These are phyloP conservation scores for Durio zibethinus DNA, from an alignment of 345 rosid species.

Conservation along the genomic window DNA sequence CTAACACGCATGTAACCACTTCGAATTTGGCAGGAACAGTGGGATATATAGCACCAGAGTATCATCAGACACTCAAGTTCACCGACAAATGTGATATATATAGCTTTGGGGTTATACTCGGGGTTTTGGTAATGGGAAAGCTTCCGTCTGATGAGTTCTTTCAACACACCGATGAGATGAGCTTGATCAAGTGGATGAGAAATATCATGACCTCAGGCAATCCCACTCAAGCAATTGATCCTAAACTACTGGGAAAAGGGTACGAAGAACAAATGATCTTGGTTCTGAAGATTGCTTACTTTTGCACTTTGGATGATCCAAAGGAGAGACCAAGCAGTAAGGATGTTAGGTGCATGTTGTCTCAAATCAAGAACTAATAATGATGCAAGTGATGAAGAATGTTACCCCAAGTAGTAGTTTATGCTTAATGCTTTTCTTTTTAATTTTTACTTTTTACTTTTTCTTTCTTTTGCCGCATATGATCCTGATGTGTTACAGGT, in stretches of 20 bases:
- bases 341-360: conserved; percentile 67
- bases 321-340: conserved; percentile 84
- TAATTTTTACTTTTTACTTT: too few species aligned
- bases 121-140: conserved; percentile 70
- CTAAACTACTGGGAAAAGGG: conserved; percentile 51
- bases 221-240: conserved; percentile 64
- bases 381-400: neutral
- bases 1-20: conserved; percentile 54
- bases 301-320: conserved; percentile 72
- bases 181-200: conserved; percentile 73
- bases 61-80: conserved; percentile 79
- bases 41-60: conserved; percentile 90
- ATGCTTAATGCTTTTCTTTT: neutral
- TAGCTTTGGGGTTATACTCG: conserved; percentile 80
- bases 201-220: conserved; percentile 58
- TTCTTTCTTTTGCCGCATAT: neutral
- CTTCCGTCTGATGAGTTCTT: conserved; percentile 83
- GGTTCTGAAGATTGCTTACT: conserved; percentile 77
- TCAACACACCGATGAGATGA: conserved; percentile 67
- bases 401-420: neutral
- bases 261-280: conserved; percentile 73
- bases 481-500: neutral
- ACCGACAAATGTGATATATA: conserved; percentile 82
- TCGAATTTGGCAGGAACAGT: conserved; percentile 73
- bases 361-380: conserved; percentile 47